Base-by-base conservation (phyloP, 768 basidiomycete genomes). In the Lactarius sanguifluus region DNA sequence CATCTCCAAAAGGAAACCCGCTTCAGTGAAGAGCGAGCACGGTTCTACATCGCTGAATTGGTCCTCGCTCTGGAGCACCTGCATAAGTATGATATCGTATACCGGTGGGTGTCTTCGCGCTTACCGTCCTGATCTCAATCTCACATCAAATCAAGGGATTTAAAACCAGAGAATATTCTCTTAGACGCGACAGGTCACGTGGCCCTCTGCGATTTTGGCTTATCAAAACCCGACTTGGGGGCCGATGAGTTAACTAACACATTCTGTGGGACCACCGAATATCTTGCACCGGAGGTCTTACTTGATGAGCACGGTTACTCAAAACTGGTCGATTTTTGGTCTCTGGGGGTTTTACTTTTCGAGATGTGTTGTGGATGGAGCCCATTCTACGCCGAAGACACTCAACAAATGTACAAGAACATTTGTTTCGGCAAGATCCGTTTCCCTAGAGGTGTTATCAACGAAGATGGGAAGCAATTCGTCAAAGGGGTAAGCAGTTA, bases 311-410 rank as follows among this genome's bases (percentile, higher is more conserved):
- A 96, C 70, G 97, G 97, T 15, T 98, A 99, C 77, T 94, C 92
- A 56, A 98, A 98, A 78, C 88, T 97, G 58, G 97, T 99, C 71
- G 97, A 99, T 76, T 99, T 98, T 76, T 99, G 97, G 96, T 92
- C 90, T 57, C 79, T 98, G 23, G 96, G 96, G 40, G 97, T 98
- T 1, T 81, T 99, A 38, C 81, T 99, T 28, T 99, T 98, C 75
- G 97, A 99, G 79, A 99, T 99, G 97, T 98, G 97, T 73, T 99
- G 97, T 71, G 97, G 97, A 7, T 98, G 97, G 97, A 94, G 92
- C 75, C 97, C 97, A 50, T 99, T 98, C 79, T 99, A 98, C 73
- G 96, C 96, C 20, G 97, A 99, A 73, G 97, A 99, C 75, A 97
- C 94, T 5, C 96, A 99, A 76, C 93, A 96, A 78, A 99, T 99